Conservation (phyloP, 2,329 filamentous ascomycete species). For the Calonectria pauciramosa region DNA sequence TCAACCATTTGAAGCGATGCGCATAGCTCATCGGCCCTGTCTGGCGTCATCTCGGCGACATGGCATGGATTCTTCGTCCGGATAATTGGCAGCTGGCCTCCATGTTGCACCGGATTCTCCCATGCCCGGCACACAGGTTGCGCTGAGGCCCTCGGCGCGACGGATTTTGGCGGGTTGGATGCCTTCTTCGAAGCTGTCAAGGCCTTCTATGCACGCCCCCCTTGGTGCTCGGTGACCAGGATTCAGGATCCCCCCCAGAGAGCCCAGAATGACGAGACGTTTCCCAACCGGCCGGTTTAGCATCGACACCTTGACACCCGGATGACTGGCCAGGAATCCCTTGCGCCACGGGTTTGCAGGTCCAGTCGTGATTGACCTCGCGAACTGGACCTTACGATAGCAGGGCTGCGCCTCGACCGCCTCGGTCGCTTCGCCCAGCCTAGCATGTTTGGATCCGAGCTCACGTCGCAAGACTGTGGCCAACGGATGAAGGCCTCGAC, state of each 20-base stretch:
- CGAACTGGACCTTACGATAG: slow-evolving; percentile 15
- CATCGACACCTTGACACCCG: slow-evolving; percentile 16
- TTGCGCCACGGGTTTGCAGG: slow-evolving; percentile 17
- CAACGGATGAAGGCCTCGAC: slow-evolving; percentile 7
- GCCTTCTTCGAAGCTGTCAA: slow-evolving; percentile 17
- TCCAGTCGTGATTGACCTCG: slow-evolving; percentile 1
- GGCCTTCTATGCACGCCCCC: slow-evolving; percentile 20
- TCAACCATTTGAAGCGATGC: slow-evolving; percentile 6
- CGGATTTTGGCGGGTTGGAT: slow-evolving; percentile 6
- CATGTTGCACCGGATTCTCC: not conserved
- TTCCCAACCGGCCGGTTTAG: slow-evolving; percentile 23
- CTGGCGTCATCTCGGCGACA: slow-evolving; percentile 30
- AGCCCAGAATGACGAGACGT: slow-evolving; percentile 12
- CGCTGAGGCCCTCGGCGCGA: slow-evolving; percentile 7
- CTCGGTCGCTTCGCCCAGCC: not conserved
- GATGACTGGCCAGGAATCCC: slow-evolving; percentile 18
- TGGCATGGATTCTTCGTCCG: slow-evolving; percentile 20
- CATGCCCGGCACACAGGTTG: slow-evolving; percentile 9
- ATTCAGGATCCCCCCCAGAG: slow-evolving; percentile 2
- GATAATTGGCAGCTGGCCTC: slow-evolving; percentile 16
- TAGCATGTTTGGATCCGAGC: slow-evolving; percentile 18
- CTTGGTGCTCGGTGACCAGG: slow-evolving; percentile 2
- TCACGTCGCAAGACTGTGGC: slow-evolving; percentile 10
- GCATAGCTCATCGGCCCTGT: slow-evolving; percentile 18
- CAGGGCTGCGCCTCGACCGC: slow-evolving; percentile 9